These are phyloP conservation scores for Exophiala bonariae DNA, from an alignment of 2,329 filamentous ascomycete genomes.

Conservation along the genomic window DNA sequence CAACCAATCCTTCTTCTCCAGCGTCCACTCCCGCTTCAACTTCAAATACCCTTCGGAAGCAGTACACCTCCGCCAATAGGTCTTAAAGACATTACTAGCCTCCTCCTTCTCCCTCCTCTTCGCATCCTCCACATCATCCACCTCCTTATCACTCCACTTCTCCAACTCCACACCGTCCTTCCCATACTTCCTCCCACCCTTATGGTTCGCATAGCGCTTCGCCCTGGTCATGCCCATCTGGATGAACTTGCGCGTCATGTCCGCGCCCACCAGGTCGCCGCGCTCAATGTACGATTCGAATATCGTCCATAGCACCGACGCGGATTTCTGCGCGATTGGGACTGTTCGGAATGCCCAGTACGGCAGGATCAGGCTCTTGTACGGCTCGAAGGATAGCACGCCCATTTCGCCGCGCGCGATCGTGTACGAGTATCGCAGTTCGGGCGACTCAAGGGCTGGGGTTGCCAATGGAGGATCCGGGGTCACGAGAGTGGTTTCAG, in stretches of 20 bases:
- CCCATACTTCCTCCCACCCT: constrained; percentile 58
- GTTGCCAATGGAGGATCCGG: constrained; percentile 22
- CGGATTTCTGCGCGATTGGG: constrained; percentile 52
- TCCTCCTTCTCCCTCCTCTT: constrained; percentile 31
- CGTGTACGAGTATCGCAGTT: constrained; percentile 44
- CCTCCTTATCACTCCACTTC: constrained; percentile 38
- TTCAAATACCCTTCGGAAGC: constrained; percentile 48
- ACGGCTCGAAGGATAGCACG: constrained; percentile 64
- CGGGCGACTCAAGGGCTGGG: constrained; percentile 20
- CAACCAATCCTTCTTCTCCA: constrained; percentile 21
- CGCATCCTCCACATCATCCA: constrained; percentile 42
- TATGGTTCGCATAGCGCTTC: constrained; percentile 59
- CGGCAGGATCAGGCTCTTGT: constrained; percentile 61
- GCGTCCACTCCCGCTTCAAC: constrained; percentile 46
- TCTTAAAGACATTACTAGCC: constrained; percentile 30
- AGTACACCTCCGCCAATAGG: constrained; percentile 30
- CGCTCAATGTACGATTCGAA: constrained; percentile 55
- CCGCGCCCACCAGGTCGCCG: constrained; percentile 63
- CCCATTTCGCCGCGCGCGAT: constrained; percentile 62
- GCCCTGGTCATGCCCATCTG: constrained; percentile 67
- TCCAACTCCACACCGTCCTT: constrained; percentile 32
- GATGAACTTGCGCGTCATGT: constrained; percentile 64
- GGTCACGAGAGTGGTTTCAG: constrained; percentile 13
- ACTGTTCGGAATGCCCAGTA: constrained; percentile 61
- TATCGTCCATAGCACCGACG: constrained; percentile 47